These are phyloP conservation scores for Rasamsonia emersonii DNA, from an alignment of 2,329 filamentous ascomycete genomes.

Conservation along the genomic window DNA sequence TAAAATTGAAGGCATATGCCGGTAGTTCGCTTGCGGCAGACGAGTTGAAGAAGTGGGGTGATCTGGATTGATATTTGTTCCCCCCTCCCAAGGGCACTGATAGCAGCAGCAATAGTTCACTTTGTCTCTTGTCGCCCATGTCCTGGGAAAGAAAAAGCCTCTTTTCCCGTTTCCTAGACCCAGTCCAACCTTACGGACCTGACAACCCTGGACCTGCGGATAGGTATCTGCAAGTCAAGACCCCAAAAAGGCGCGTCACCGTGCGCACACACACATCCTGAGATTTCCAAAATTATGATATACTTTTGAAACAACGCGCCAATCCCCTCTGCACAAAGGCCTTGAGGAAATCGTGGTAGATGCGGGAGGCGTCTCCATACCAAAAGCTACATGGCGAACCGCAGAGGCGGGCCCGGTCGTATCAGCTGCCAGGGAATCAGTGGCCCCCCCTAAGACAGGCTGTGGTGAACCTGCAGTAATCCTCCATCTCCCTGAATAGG, in stretches of 20 bases:
- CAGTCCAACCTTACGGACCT: slow-evolving; percentile 16
- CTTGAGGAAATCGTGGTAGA: slow-evolving; percentile 22
- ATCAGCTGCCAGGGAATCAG: slow-evolving; percentile 11
- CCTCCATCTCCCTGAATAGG: slow-evolving; percentile 8
- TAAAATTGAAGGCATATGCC: too few species aligned
- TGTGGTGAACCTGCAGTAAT: slow-evolving; percentile 3
- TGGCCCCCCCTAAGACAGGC: background rate
- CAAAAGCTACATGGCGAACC: slow-evolving; percentile 16
- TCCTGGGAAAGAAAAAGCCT: slow-evolving; percentile 6
- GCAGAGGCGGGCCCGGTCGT: slow-evolving; percentile 19
- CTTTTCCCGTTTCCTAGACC: slow-evolving; percentile 14
- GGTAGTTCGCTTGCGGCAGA: background rate
- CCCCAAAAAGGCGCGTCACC: slow-evolving; percentile 5
- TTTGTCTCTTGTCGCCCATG: slow-evolving; percentile 5
- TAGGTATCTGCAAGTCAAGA: slow-evolving; percentile 18
- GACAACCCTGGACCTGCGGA: slow-evolving; percentile 7
- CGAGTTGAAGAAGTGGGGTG: too few species aligned
- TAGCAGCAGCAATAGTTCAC: slow-evolving; percentile 3
- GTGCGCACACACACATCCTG: too few species aligned
- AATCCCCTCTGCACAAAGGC: too few species aligned
- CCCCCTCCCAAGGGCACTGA: slow-evolving; percentile 7
- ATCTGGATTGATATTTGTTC: slow-evolving; percentile 19
- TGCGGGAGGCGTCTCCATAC: slow-evolving; percentile 11
- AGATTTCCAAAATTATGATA: too few species aligned
- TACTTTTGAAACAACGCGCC: too few species aligned